Percentiles rank a stretch among this genome's conserved stretches.
These are phyloP conservation scores for Corallochytrium limacisporum DNA, from an alignment of 78 protist genomes.

Conservation along the genomic window DNA sequence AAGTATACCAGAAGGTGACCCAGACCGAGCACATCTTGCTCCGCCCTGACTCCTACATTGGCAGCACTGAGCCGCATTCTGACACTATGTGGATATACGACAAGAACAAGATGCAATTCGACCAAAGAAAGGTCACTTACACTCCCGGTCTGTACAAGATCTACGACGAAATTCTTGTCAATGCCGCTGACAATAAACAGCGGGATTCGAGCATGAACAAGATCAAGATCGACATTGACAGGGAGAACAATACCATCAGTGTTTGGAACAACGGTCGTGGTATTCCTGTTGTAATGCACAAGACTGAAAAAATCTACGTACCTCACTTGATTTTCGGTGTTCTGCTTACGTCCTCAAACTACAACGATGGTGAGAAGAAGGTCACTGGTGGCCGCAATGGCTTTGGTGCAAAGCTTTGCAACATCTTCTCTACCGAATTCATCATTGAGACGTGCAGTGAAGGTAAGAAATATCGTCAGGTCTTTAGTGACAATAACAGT, in stretches of 20 bases:
- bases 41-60: conserved; percentile 97
- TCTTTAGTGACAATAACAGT: not conserved
- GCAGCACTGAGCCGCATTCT: conserved; percentile 44
- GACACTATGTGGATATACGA: conserved; percentile 49
- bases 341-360: conserved; percentile 75
- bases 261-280: conserved; percentile 90
- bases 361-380: conserved; percentile 31
- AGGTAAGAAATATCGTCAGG: conserved; percentile 3
- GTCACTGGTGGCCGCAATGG: conserved; percentile 93
- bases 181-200: conserved; percentile 96
- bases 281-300: conserved; percentile 88
- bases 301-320: conserved; percentile 63
- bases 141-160: conserved; percentile 94
- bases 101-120: conserved; percentile 11
- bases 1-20: conserved; percentile 31
- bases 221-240: conserved; percentile 62
- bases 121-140: conserved; percentile 46
- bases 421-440: conserved; percentile 77
- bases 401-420: conserved; percentile 96
- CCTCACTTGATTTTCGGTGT: conserved; percentile 95
- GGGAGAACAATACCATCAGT: conserved; percentile 25
- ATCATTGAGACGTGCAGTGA: conserved; percentile 56
- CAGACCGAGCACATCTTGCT: conserved; percentile 82
- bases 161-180: conserved; percentile 98
- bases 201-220: conserved; percentile 64